Conservation (phyloP, 495 filamentous ascomycete species). For the Aspergillus campestris region DNA sequence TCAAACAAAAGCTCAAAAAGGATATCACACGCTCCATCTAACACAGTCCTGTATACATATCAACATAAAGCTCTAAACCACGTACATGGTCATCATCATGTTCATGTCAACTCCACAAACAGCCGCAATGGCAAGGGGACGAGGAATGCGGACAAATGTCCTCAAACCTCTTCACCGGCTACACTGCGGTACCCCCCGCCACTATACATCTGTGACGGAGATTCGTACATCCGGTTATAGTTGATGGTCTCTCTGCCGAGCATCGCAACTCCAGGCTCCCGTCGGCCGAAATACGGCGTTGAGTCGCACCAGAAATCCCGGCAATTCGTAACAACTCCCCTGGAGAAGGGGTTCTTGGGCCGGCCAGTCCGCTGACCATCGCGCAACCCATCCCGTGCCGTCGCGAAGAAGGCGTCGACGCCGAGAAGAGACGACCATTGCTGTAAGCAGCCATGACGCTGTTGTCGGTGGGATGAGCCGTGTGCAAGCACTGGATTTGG, state of each 20-base stretch:
- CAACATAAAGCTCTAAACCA: neutral
- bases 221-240: conserved; percentile 85
- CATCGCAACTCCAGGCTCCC: conserved; percentile 63
- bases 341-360: conserved; percentile 73
- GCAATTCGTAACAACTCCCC: conserved; percentile 76
- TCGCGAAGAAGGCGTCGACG: conserved; percentile 84
- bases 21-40: neutral
- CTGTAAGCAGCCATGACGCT: conserved; percentile 53
- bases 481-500: conserved; percentile 34
- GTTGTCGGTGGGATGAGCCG: conserved; percentile 34
- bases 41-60: conserved; percentile 5
- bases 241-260: conserved; percentile 73
- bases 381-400: conserved; percentile 58
- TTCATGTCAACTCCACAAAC: conserved; percentile 9
- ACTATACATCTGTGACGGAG: conserved; percentile 56
- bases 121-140: neutral
- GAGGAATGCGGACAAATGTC: neutral
- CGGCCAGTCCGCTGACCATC: conserved; percentile 39
- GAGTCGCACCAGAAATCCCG: conserved; percentile 95
- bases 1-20: neutral
- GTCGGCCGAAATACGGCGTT: conserved; percentile 67
- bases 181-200: conserved; percentile 34
- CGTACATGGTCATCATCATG: neutral
- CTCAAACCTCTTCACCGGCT: conserved; percentile 30
- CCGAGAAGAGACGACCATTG: conserved; percentile 81